Evolutionary conservation across 345 rosid genomes (phyloP), one percentile per base, ranked within the genome.

Genomic region (Lepidium aucheri): DNA sequence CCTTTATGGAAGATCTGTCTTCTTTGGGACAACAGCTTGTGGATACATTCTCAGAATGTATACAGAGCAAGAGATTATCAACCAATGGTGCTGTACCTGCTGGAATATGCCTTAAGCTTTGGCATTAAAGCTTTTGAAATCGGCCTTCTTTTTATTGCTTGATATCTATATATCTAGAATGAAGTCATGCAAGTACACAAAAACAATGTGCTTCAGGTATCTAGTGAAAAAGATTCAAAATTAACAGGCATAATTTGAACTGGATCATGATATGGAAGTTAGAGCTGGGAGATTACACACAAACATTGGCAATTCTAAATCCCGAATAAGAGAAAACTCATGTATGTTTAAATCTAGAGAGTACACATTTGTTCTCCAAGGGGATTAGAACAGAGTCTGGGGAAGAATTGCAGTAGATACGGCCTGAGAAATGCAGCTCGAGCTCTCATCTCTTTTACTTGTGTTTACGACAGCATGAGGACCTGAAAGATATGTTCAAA

Each of bases 11-110:
- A 24, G 99, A 95, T 77, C 86, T 82, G 3, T 84, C 85, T 14
- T 83, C 99, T 32, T 87, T 94, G 35, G 93, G 96, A 8, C 86
- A 85, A 78, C 97, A 94, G 78, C 96, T 95, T 9, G 79, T 85
- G 53, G 96, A 95, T 63, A 84, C 99, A 34, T 95, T 95, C 69
- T 81, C 99, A 6, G 97, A 82, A 53, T 71, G 84, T 46, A 67
- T 95, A 58, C 69, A 82, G 4, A 83, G 82, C 73, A 84, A 83
- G 69, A 76, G 49, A 68, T 63, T 83, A 9, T 18, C 65, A 32
- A 24, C 49, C 8, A 44, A 77, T 12, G 89, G 89, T 1, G 82
- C 55, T 3, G 91, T 78, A 68, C 84, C 97, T 1, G 69, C 82
- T 63, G 90, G 97, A 18, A 65, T 87, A 79, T 91, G 96, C 82